phyloP scores from a whole-genome alignment of 441 rosid genomes.

The Aleurites moluccanus region DNA sequence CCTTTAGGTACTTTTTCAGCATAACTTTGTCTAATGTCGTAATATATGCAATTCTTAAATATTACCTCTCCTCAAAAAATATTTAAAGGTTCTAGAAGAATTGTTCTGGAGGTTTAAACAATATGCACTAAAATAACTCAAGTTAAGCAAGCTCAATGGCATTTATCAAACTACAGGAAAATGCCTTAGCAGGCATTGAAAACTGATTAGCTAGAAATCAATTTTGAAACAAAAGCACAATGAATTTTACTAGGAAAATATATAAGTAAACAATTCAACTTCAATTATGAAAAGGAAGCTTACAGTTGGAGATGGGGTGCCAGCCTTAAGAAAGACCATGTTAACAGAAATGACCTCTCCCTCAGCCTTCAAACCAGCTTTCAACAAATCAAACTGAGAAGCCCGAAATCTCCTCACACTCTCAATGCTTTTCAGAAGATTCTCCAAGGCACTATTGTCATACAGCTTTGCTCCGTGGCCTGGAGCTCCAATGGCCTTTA shows the following conservation, averaged over 20 bases:
- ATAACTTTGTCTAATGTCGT: background rate
- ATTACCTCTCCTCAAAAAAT: background rate
- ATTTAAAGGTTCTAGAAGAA: background rate
- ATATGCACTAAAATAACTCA: background rate
- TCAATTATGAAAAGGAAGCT: conserved; percentile 27
- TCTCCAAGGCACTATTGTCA: conserved; percentile 92
- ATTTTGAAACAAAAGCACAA: background rate
- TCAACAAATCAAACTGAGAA: conserved; percentile 85
- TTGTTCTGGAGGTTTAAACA: background rate
- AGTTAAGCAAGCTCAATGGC: background rate
- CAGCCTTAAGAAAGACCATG: conserved; percentile 82
- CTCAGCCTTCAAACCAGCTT: conserved; percentile 75
- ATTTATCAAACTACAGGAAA: too few relatives aligned
- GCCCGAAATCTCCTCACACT: conserved; percentile 79
- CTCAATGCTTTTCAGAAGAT: conserved; percentile 82
- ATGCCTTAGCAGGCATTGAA: background rate
- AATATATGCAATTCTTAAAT: too few relatives aligned
- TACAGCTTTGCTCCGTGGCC: conserved; percentile 96
- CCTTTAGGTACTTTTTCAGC: background rate
- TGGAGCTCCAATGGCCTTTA: conserved; percentile 86
- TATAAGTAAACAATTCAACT: background rate
- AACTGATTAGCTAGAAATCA: background rate
- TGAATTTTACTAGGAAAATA: background rate
- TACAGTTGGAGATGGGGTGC: conserved; percentile 94
- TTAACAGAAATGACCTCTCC: conserved; percentile 90